These are phyloP conservation scores for Fragaria vesca DNA, from an alignment of 306 rosid genomes.

Conservation along the genomic window DNA sequence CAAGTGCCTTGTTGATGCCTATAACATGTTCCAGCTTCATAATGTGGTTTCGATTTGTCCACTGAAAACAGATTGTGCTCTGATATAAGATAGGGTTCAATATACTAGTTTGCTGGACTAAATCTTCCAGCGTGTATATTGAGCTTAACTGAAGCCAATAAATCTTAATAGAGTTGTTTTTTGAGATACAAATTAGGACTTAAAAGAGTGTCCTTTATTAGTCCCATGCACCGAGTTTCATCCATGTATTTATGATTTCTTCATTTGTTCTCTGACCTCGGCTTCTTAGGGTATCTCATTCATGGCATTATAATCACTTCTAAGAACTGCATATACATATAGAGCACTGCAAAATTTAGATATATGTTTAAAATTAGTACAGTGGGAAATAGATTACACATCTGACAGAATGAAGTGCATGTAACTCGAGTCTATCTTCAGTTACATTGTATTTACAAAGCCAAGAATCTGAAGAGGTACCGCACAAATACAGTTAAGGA, in stretches of 20 bases:
- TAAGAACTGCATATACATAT: not conserved
- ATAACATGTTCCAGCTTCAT: conserved; percentile 30
- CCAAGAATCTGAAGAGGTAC: not conserved
- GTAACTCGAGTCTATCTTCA: not conserved
- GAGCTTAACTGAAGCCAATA: not conserved
- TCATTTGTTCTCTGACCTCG: not conserved
- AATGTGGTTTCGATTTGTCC: not conserved
- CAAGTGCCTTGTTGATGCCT: conserved; percentile 31
- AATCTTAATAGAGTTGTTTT: not conserved
- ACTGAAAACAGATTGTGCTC: not conserved
- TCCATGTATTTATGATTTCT: not conserved
- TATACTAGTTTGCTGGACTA: not conserved
- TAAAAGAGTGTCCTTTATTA: not conserved
- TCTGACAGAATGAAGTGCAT: not conserved
- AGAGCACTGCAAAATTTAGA: not conserved
- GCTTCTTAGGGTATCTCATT: not conserved
- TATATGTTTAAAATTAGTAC: not conserved
- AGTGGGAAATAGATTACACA: not conserved
- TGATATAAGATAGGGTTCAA: not conserved
- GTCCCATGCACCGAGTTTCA: not conserved
- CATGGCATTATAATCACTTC: not conserved
- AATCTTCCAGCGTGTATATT: not conserved
- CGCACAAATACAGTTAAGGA: not conserved
- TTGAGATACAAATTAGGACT: too few relatives aligned
- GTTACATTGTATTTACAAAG: not conserved